A percentile compares a stretch with the other conserved stretches of the same genome.
phyloP scores from a whole-genome alignment of 352 stramenopile species.

The Globisporangium lucens region DNA sequence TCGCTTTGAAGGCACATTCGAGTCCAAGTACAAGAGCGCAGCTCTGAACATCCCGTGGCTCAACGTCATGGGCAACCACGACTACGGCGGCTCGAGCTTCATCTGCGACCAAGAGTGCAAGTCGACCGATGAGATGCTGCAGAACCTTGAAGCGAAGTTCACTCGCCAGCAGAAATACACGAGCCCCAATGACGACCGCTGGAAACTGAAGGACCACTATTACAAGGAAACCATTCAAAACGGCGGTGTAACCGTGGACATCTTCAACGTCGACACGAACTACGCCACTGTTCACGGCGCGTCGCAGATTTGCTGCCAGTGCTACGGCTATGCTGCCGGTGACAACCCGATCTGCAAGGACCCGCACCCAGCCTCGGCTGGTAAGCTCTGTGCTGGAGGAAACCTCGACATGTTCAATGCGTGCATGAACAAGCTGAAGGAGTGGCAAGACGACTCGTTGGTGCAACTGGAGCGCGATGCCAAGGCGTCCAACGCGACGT shows the following conservation, averaged over 20 bases:
- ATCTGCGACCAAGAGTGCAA: conserved; percentile 63
- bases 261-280: conserved; percentile 75
- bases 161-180: conserved; percentile 58
- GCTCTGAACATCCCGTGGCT: conserved; percentile 68
- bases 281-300: conserved; percentile 60
- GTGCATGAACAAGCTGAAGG: conserved; percentile 51
- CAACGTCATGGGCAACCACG: conserved; percentile 79
- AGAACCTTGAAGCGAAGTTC: conserved; percentile 55
- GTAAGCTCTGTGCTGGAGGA: conserved; percentile 44
- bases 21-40: conserved; percentile 52
- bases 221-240: conserved; percentile 53
- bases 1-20: conserved; percentile 70
- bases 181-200: conserved; percentile 69
- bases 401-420: conserved; percentile 54
- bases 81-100: conserved; percentile 73
- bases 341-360: conserved; percentile 36
- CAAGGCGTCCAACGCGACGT: conserved; percentile 48
- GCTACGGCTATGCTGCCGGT: conserved; percentile 49
- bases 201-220: conserved; percentile 68
- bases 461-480: conserved; percentile 44
- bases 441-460: conserved; percentile 54
- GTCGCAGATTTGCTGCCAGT: conserved; percentile 72
- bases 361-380: conserved; percentile 33
- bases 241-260: conserved; percentile 50
- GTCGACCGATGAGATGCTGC: conserved; percentile 41